Evolutionary conservation across 2,329 filamentous ascomycete genomes (phyloP).

Genomic region (Tolypocladium endophyticum): DNA sequence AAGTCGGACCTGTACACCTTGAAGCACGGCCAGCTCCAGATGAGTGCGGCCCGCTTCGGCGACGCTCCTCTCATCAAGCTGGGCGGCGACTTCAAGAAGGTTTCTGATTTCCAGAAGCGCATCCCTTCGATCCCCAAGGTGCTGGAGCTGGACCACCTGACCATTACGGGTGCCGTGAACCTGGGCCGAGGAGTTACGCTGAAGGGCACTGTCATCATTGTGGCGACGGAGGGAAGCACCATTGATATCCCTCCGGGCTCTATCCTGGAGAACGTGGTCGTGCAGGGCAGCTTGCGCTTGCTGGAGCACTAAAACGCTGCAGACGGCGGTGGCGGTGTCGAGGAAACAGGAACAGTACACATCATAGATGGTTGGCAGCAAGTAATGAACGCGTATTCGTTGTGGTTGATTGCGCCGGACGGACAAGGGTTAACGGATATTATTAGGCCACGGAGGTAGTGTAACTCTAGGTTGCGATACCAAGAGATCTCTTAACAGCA

Average conservation of each 20-base stretch:
- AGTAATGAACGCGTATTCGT: not conserved
- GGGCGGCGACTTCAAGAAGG: slow-evolving; percentile 99
- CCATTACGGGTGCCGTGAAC: slow-evolving; percentile 95
- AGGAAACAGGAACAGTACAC: not conserved
- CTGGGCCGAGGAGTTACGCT: slow-evolving; percentile 89
- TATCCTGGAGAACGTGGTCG: slow-evolving; percentile 96
- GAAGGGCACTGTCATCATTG: slow-evolving; percentile 98
- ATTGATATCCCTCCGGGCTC: slow-evolving; percentile 97
- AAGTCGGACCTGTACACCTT: slow-evolving; percentile 99
- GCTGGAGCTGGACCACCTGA: slow-evolving; percentile 86
- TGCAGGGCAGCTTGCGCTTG: slow-evolving; percentile 84
- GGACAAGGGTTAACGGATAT: not conserved
- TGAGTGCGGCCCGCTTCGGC: slow-evolving; percentile 93
- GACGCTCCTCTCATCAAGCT: slow-evolving; percentile 98
- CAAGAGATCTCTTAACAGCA: not conserved
- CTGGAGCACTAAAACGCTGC: slow-evolving; percentile 46
- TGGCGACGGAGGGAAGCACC: slow-evolving; percentile 93
- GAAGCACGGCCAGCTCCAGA: slow-evolving; percentile 95
- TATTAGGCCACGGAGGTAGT: not conserved
- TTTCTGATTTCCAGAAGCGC: slow-evolving; percentile 87
- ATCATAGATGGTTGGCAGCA: not conserved
- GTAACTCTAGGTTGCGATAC: not conserved
- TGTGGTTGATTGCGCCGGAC: not conserved
- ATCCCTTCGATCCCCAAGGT: slow-evolving; percentile 85
- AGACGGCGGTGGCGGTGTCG: not conserved